A percentile compares a stretch with the other conserved stretches of the same genome.
These are phyloP conservation scores for Metschnikowia proteae DNA, from an alignment of 805 yeast species.

Conservation along the genomic window DNA sequence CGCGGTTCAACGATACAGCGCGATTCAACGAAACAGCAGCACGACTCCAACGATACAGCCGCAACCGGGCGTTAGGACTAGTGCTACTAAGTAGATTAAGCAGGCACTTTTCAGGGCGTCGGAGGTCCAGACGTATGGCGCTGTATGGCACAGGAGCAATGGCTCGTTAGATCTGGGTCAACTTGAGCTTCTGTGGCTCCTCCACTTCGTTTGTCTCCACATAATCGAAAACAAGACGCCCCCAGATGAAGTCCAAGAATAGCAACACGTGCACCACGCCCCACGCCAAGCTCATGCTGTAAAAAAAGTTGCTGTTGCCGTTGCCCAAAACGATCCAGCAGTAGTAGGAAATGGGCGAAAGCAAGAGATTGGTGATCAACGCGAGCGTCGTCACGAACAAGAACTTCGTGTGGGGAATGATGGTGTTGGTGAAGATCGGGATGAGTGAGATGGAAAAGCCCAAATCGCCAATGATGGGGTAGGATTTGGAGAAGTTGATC, in stretches of 20 bases:
- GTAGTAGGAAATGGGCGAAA: slow-evolving; percentile 87
- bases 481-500: slow-evolving; percentile 67
- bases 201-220: slow-evolving; percentile 37
- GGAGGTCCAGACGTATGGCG: no score
- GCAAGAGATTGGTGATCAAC: slow-evolving; percentile 48
- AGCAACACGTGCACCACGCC: slow-evolving; percentile 65
- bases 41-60: background rate
- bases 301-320: slow-evolving; percentile 94
- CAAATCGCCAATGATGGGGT: slow-evolving; percentile 80
- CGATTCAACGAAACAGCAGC: no score
- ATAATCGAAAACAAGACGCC: slow-evolving; percentile 65
- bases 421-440: slow-evolving; percentile 45
- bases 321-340: slow-evolving; percentile 93
- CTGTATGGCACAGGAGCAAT: no score
- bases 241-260: slow-evolving; percentile 79
- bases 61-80: no score
- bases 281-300: slow-evolving; percentile 84
- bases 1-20: no score
- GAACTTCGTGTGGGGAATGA: slow-evolving; percentile 44
- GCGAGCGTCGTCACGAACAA: slow-evolving; percentile 47
- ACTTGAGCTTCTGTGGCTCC: slow-evolving; percentile 27
- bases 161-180: slow-evolving; percentile 43
- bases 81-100: no score
- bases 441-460: slow-evolving; percentile 40
- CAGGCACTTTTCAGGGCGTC: no score